Conservation (phyloP, 306 rosid species). For the Senna siamea region DNA sequence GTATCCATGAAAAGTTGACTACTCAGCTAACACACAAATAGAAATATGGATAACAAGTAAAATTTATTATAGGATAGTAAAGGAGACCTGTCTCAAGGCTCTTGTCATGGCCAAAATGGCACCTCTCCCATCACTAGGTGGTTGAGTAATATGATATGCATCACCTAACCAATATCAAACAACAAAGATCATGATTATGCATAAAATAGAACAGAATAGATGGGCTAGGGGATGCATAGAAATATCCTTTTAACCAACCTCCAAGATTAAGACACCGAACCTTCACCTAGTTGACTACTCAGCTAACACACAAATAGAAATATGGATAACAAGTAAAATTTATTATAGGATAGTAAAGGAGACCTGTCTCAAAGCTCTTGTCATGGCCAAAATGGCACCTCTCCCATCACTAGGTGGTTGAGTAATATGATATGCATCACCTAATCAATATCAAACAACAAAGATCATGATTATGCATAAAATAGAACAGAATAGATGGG, state of each 20-base stretch:
- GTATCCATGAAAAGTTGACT: constrained; percentile 28
- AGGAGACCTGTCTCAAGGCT: constrained; percentile 80
- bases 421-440: constrained; percentile 95
- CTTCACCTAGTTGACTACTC: too few relatives aligned
- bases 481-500: too few relatives aligned
- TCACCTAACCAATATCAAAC: constrained; percentile 60
- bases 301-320: constrained; percentile 26
- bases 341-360: constrained; percentile 15
- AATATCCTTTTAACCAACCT: constrained; percentile 64
- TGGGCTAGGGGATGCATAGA: neutral
- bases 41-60: constrained; percentile 10
- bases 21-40: constrained; percentile 31
- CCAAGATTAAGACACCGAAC: constrained; percentile 83
- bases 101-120: constrained; percentile 88
- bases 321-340: constrained; percentile 9
- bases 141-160: constrained; percentile 96
- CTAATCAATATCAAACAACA: constrained; percentile 54
- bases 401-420: constrained; percentile 90
- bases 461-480: too few relatives aligned
- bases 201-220: constrained; percentile 23
- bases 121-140: constrained; percentile 85
- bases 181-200: constrained; percentile 15
- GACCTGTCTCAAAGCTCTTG: constrained; percentile 84
- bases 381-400: constrained; percentile 95
- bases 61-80: constrained; percentile 13